Evolutionary conservation across 768 basidiomycete species (phyloP).

Genomic region (Leccinum disarticulatum): DNA sequence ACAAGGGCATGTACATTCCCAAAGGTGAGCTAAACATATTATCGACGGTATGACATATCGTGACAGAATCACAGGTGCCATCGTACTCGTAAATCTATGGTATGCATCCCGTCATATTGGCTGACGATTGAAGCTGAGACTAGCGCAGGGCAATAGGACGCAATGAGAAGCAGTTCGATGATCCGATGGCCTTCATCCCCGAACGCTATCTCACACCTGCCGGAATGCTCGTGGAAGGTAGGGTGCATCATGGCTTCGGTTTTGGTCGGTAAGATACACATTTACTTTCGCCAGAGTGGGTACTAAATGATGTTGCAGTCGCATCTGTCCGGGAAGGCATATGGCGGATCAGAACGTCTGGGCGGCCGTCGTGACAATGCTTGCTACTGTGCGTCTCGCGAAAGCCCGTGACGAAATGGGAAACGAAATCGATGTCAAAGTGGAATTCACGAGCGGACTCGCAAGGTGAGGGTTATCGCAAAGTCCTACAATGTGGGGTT

Average conservation of each 20-base stretch:
- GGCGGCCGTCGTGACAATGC: slow-evolving; percentile 31
- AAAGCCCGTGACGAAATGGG: slow-evolving; percentile 32
- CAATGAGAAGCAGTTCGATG: slow-evolving; percentile 49
- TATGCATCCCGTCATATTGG: slow-evolving; percentile 1
- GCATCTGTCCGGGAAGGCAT: slow-evolving; percentile 35
- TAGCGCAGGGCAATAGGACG: slow-evolving; percentile 45
- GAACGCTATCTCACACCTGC: slow-evolving; percentile 46
- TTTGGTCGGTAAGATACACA: slow-evolving; percentile 27
- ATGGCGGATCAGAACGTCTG: slow-evolving; percentile 35
- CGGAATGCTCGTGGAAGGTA: slow-evolving; percentile 15
- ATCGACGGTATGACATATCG: background rate
- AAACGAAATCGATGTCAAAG: slow-evolving; percentile 26
- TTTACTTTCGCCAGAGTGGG: background rate
- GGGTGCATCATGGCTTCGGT: slow-evolving; percentile 10
- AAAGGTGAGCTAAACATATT: slow-evolving; percentile 18
- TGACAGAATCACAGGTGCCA: slow-evolving; percentile 11
- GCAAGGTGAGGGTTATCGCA: slow-evolving; percentile 13
- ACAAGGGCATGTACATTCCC: slow-evolving; percentile 31
- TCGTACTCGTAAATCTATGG: slow-evolving; percentile 27
- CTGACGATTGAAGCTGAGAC: background rate
- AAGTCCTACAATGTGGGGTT: background rate
- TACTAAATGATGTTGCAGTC: slow-evolving; percentile 14
- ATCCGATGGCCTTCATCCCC: slow-evolving; percentile 54
- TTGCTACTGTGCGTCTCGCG: slow-evolving; percentile 29
- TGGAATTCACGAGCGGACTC: slow-evolving; percentile 25